These are phyloP conservation scores for Boletus insuetus DNA, from an alignment of 768 basidiomycete genomes.

Conservation along the genomic window DNA sequence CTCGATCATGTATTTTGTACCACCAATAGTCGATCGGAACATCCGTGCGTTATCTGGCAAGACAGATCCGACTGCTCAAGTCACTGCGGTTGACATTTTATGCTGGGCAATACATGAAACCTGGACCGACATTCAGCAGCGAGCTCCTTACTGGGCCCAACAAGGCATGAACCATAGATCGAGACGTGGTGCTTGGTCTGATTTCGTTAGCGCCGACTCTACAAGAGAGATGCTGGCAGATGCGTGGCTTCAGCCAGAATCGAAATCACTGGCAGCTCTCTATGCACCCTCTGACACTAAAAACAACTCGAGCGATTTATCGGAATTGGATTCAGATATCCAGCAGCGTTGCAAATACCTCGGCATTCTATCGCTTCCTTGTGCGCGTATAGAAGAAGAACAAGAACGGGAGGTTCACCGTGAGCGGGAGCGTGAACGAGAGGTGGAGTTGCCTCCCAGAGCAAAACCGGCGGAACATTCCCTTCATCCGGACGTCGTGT, in stretches of 20 bases:
- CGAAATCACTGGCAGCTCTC: constrained; percentile 14
- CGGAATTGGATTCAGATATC: not conserved
- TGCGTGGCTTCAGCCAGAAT: constrained; percentile 18
- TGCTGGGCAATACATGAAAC: not conserved
- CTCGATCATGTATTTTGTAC: constrained; percentile 44
- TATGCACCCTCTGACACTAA: constrained; percentile 16
- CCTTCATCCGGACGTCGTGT: not conserved
- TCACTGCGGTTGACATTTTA: constrained; percentile 32
- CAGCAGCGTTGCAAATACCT: constrained; percentile 8
- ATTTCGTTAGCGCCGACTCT: not conserved
- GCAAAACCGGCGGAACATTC: constrained; percentile 18
- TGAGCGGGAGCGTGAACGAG: constrained; percentile 40
- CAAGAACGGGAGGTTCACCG: constrained; percentile 44
- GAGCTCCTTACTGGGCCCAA: constrained; percentile 16
- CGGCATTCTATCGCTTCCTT: constrained; percentile 5
- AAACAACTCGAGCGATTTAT: not conserved
- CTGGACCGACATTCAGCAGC: not conserved
- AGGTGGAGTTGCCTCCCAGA: constrained; percentile 35
- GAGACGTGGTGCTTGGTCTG: constrained; percentile 10
- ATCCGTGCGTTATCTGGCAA: constrained; percentile 31
- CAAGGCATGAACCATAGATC: constrained; percentile 26
- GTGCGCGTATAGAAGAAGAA: constrained; percentile 36
- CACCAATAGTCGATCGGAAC: constrained; percentile 34
- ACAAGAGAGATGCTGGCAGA: not conserved
- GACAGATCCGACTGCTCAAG: not conserved